These are phyloP conservation scores for Aspergillus carlsbadensis DNA, from an alignment of 495 filamentous ascomycete species.

Conservation along the genomic window DNA sequence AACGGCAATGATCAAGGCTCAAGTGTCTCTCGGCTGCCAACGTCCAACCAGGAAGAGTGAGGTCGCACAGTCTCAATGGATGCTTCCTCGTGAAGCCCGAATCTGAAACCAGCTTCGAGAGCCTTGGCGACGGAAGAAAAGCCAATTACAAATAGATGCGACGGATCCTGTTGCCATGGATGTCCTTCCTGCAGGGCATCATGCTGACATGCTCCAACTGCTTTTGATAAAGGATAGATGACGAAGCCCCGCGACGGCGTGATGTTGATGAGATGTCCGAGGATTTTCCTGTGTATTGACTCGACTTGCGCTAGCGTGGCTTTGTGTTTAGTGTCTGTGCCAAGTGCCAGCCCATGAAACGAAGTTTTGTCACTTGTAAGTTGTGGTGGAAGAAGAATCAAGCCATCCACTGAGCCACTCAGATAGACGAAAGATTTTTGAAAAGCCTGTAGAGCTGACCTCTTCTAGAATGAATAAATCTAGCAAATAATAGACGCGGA, in stretches of 20 bases:
- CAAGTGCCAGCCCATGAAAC: too few relatives aligned
- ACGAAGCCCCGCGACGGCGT: neutral
- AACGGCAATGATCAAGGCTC: neutral
- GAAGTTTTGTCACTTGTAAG: too few relatives aligned
- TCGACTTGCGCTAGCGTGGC: too few relatives aligned
- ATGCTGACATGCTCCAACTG: neutral
- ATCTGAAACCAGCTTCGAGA: slow-evolving; percentile 20
- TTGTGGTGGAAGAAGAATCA: too few relatives aligned
- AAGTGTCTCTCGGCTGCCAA: neutral
- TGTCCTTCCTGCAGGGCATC: slow-evolving; percentile 13
- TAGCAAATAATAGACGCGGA: too few relatives aligned
- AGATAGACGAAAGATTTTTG: too few relatives aligned
- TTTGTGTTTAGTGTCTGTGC: too few relatives aligned
- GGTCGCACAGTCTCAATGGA: slow-evolving; percentile 18
- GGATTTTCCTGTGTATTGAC: neutral
- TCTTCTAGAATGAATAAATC: too few relatives aligned
- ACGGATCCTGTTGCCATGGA: slow-evolving; percentile 3
- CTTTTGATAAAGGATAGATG: neutral
- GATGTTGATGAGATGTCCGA: neutral
- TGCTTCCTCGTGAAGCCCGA: slow-evolving; percentile 11
- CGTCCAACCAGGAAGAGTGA: neutral
- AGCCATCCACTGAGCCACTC: too few relatives aligned
- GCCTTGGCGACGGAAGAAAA: slow-evolving; percentile 18
- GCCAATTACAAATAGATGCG: slow-evolving; percentile 13
- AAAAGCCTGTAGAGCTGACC: too few relatives aligned